Percentiles rank a stretch among this genome's conserved stretches.
Conservation (phyloP, 805 yeast genomes). For the Candida ficus region DNA sequence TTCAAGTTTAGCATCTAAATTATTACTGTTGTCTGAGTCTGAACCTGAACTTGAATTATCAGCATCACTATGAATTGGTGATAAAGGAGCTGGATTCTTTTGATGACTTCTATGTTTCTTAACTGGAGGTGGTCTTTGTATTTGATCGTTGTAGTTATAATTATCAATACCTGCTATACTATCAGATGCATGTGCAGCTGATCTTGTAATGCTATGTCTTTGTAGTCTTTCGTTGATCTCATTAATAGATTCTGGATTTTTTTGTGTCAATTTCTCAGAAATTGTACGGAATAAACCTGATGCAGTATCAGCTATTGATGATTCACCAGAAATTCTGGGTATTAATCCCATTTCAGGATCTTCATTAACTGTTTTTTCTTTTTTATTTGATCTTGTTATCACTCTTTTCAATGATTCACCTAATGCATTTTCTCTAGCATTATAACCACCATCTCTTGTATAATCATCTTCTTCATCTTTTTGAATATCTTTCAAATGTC, state of each 20-base stretch:
- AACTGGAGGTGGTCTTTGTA: slow-evolving; percentile 10
- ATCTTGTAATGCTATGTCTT: slow-evolving; percentile 34
- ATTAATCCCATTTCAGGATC: slow-evolving; percentile 20
- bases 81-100: neutral
- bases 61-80: slow-evolving; percentile 6
- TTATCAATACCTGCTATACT: slow-evolving; percentile 42
- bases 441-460: slow-evolving; percentile 23
- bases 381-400: slow-evolving; percentile 16
- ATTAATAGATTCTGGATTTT: slow-evolving; percentile 20
- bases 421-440: slow-evolving; percentile 29
- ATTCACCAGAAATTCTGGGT: slow-evolving; percentile 9
- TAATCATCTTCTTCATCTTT: slow-evolving; percentile 26
- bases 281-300: slow-evolving; percentile 17
- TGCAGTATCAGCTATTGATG: neutral
- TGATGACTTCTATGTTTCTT: neutral
- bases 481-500: slow-evolving; percentile 14
- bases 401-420: slow-evolving; percentile 31
- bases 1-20: neutral
- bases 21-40: neutral
- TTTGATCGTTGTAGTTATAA: slow-evolving; percentile 17
- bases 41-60: neutral
- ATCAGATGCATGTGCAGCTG: slow-evolving; percentile 39
- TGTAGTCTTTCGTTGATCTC: slow-evolving; percentile 30
- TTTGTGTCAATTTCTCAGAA: slow-evolving; percentile 16
- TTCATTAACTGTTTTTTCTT: neutral